These are phyloP conservation scores for Dactylorhiza incarnata DNA, from an alignment of 106 monocot species.

Conservation along the genomic window DNA sequence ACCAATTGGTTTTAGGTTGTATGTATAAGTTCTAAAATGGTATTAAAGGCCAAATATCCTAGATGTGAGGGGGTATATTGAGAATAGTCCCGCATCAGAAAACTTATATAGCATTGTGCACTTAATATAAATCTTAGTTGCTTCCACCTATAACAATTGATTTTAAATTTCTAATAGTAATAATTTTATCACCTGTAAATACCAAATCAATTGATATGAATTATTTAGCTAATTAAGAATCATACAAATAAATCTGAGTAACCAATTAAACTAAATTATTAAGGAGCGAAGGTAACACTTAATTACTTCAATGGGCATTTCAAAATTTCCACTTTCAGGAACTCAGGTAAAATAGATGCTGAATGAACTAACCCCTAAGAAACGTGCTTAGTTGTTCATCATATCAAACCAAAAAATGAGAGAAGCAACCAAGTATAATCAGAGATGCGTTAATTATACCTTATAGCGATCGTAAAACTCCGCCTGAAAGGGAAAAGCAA, in stretches of 20 bases:
- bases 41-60: no score
- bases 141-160: no score
- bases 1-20: no score
- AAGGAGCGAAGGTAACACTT: neutral
- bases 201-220: neutral
- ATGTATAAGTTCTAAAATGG: no score
- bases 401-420: neutral
- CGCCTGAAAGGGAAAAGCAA: constrained; percentile 49
- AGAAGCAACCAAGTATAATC: neutral
- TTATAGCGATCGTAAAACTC: constrained; percentile 92
- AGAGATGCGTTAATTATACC: constrained; percentile 37
- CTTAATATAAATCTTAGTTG: no score
- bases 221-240: neutral
- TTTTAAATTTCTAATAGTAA: no score
- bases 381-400: neutral
- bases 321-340: neutral
- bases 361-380: neutral
- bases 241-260: neutral
- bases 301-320: neutral
- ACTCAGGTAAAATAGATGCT: neutral
- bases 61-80: no score
- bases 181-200: neutral
- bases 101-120: no score
- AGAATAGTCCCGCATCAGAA: no score
- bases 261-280: neutral